These are phyloP conservation scores for Monocercomonoides exilis DNA, from an alignment of 78 protist genomes.

Conservation along the genomic window DNA sequence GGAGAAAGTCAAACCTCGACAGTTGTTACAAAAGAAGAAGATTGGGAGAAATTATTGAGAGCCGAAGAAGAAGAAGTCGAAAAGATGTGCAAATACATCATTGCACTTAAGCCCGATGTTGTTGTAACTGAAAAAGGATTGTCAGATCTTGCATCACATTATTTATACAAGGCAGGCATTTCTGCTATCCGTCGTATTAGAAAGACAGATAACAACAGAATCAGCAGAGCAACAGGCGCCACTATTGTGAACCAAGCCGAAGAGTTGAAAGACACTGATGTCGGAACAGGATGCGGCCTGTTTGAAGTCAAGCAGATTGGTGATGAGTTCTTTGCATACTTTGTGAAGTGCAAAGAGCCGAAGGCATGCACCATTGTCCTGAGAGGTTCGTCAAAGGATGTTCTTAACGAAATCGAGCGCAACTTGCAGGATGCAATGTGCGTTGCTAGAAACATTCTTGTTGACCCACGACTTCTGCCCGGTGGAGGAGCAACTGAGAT, in stretches of 20 bases:
- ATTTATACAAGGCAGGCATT: constrained; percentile 52
- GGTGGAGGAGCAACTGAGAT: constrained; percentile 98
- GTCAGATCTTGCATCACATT: constrained; percentile 40
- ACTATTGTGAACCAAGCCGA: constrained; percentile 83
- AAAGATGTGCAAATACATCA: constrained; percentile 67
- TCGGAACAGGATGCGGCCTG: constrained; percentile 75
- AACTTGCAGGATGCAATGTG: constrained; percentile 91
- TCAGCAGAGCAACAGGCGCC: constrained; percentile 97
- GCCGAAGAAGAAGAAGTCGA: constrained; percentile 87
- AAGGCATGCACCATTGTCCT: constrained; percentile 96
- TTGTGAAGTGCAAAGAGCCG: constrained; percentile 88
- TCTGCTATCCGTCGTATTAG: constrained; percentile 90
- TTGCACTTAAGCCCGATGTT: constrained; percentile 90
- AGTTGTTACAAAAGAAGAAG: constrained; percentile 61
- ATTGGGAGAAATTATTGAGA: constrained; percentile 32
- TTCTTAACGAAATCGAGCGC: constrained; percentile 85
- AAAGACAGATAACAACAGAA: constrained; percentile 96
- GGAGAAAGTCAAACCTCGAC: constrained; percentile 85
- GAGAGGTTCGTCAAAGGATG: constrained; percentile 97
- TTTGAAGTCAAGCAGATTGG: constrained; percentile 77
- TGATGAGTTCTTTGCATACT: constrained; percentile 95
- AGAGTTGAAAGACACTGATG: constrained; percentile 82
- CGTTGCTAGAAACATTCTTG: constrained; percentile 86
- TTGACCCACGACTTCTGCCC: constrained; percentile 87
- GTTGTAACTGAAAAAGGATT: constrained; percentile 98